phyloP scores from a whole-genome alignment of 2,329 filamentous ascomycete species.

The Dryadomyces sulphureus region DNA sequence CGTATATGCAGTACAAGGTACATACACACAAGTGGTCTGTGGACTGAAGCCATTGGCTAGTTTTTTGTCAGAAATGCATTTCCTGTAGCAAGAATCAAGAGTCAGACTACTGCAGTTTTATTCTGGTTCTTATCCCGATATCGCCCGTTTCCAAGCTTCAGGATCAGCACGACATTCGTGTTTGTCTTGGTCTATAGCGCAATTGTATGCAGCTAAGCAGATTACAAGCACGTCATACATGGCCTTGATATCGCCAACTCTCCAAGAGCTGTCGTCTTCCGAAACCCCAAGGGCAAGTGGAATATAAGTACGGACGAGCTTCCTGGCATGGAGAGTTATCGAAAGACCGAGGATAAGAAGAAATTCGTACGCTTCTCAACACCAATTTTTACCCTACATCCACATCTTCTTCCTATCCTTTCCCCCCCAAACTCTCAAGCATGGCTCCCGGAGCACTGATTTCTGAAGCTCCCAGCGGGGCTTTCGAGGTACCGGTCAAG shows the following conservation, averaged over 20 bases:
- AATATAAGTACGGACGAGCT: neutral
- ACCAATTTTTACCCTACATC: too few relatives aligned
- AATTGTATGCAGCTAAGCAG: neutral
- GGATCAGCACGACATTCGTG: neutral
- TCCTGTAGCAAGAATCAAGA: neutral
- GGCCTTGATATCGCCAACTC: slow-evolving; percentile 3
- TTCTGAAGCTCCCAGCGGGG: neutral
- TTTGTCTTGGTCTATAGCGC: neutral
- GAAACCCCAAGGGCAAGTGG: too few relatives aligned
- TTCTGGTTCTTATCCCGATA: neutral
- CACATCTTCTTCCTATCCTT: too few relatives aligned
- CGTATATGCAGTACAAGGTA: neutral
- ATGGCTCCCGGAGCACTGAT: slow-evolving; percentile 12
- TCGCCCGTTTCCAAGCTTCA: neutral
- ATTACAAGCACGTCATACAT: slow-evolving; percentile 1
- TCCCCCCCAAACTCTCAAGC: neutral
- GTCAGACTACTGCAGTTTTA: neutral
- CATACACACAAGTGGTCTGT: neutral
- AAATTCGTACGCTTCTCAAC: neutral
- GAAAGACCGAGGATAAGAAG: neutral
- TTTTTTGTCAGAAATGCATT: neutral
- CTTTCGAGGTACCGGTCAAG: slow-evolving; percentile 9
- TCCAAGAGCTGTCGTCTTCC: too few relatives aligned
- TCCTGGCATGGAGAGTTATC: neutral
- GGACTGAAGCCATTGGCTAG: neutral